Conservation (phyloP, 73 alveolate species). For the Durusdinium trenchii region DNA sequence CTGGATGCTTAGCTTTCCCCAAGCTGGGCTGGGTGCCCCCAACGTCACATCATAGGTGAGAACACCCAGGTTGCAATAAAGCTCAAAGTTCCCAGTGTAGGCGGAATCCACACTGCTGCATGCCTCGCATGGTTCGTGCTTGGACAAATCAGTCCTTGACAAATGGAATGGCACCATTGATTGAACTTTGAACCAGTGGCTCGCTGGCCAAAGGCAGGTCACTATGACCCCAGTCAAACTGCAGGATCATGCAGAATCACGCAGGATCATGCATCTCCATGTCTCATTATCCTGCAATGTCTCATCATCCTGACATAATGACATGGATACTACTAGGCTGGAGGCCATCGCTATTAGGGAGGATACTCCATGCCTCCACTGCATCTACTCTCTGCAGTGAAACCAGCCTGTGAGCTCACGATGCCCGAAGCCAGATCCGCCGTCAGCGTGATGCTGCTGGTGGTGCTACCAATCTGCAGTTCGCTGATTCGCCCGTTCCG, state of each 20-base stretch:
- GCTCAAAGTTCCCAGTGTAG: slow-evolving; percentile 58
- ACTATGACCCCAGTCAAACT: too few species aligned
- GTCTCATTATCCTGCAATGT: too few species aligned
- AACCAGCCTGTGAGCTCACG: background rate
- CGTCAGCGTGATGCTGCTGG: background rate
- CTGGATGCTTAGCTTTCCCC: background rate
- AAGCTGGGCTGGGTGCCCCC: background rate
- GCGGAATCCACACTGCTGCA: slow-evolving; percentile 13
- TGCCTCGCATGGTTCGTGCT: slow-evolving; percentile 17
- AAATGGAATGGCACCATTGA: too few species aligned
- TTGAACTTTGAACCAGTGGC: too few species aligned
- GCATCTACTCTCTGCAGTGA: too few species aligned
- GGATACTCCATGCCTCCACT: too few species aligned
- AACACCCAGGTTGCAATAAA: slow-evolving; percentile 40
- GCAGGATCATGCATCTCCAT: too few species aligned
- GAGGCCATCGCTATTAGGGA: too few species aligned
- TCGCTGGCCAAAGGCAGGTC: too few species aligned
- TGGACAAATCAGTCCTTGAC: background rate
- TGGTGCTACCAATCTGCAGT: slow-evolving; percentile 36
- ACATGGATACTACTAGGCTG: too few species aligned
- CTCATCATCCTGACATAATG: too few species aligned
- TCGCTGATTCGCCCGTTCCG: background rate
- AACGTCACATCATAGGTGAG: slow-evolving; percentile 67
- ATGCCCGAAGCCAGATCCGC: slow-evolving; percentile 69
- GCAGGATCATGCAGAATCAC: too few species aligned